Evolutionary conservation across 148 eudicot genomes (phyloP).

Genomic region (Pouteria glomerata): DNA sequence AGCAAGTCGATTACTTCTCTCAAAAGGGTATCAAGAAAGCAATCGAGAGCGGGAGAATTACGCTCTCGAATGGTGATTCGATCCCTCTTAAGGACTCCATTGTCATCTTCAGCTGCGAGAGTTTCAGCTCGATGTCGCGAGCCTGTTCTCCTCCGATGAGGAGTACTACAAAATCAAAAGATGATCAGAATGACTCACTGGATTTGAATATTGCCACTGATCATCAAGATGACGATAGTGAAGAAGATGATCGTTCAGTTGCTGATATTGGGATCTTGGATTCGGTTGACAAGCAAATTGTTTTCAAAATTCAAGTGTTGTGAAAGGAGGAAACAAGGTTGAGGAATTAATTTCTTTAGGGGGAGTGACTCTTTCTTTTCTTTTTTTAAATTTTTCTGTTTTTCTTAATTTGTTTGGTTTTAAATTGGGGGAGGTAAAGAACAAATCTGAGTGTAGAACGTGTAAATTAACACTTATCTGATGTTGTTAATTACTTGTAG

Average conservation of each 20-base stretch:
- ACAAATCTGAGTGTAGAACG: not conserved
- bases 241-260: conserved; percentile 11
- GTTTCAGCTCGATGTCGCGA: conserved; percentile 47
- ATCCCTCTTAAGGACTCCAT: conserved; percentile 56
- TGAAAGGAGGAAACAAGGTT: not conserved
- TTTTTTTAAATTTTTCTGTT: too few relatives aligned
- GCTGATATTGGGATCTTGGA: conserved; percentile 32
- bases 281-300: conserved; percentile 46
- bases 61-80: conserved; percentile 27
- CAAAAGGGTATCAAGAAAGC: conserved; percentile 46
- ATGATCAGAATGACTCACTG: conserved; percentile 19
- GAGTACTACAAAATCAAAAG: conserved; percentile 17
- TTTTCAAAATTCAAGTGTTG: conserved; percentile 35
- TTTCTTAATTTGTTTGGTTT: not conserved
- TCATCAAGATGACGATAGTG: conserved; percentile 20
- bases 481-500: not conserved
- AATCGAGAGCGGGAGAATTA: conserved; percentile 43
- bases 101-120: conserved; percentile 60
- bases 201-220: conserved; percentile 54
- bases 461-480: conserved; percentile 11
- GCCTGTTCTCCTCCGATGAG: conserved; percentile 53
- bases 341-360: not conserved
- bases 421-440: conserved; percentile 28
- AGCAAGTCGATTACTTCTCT: conserved; percentile 47
- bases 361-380: not conserved